Evolutionary conservation across 2,329 filamentous ascomycete species (phyloP).

Genomic region (Diaporthe nobilis): DNA sequence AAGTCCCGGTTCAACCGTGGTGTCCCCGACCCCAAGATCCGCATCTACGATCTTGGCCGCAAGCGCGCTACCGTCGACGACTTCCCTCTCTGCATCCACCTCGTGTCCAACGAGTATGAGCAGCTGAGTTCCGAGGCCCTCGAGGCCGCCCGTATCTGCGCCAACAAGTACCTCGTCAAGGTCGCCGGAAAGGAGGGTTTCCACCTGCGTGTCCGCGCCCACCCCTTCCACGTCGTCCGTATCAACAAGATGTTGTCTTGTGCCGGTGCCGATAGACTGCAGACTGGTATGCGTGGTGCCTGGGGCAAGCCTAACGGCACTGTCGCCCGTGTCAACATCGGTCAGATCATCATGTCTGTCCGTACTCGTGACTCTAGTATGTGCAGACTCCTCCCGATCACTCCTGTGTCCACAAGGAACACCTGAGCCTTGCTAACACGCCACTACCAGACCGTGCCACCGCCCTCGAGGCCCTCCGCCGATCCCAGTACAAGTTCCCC

Average conservation of each 20-base stretch:
- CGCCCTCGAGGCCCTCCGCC: constrained; percentile 98
- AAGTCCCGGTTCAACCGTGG: constrained; percentile 99
- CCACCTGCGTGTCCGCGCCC: constrained; percentile 85
- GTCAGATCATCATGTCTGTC: constrained; percentile 98
- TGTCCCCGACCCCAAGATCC: constrained; percentile 88
- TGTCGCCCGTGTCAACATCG: constrained; percentile 99
- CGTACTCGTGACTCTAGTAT: constrained; percentile 93
- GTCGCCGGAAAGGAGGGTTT: constrained; percentile 79
- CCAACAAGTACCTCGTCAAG: constrained; percentile 97
- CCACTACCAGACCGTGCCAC: constrained; percentile 79
- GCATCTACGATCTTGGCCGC: constrained; percentile 98
- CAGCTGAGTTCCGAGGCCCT: constrained; percentile 99
- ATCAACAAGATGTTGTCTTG: constrained; percentile 99
- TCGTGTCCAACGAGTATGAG: constrained; percentile 99
- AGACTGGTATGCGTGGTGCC: constrained; percentile 99
- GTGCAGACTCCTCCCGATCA: constrained; percentile 53
- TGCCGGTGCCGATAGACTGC: constrained; percentile 99
- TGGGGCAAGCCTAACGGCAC: constrained; percentile 99
- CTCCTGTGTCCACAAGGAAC: not conserved
- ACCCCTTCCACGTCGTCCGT: constrained; percentile 99
- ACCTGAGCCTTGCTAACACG: constrained; percentile 46
- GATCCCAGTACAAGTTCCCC: constrained; percentile 99
- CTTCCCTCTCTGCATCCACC: constrained; percentile 98
- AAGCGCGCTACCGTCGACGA: constrained; percentile 99
- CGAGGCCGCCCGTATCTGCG: constrained; percentile 99